These are phyloP conservation scores for Penicillium capsulatum DNA, from an alignment of 2,329 filamentous ascomycete species.

Conservation along the genomic window DNA sequence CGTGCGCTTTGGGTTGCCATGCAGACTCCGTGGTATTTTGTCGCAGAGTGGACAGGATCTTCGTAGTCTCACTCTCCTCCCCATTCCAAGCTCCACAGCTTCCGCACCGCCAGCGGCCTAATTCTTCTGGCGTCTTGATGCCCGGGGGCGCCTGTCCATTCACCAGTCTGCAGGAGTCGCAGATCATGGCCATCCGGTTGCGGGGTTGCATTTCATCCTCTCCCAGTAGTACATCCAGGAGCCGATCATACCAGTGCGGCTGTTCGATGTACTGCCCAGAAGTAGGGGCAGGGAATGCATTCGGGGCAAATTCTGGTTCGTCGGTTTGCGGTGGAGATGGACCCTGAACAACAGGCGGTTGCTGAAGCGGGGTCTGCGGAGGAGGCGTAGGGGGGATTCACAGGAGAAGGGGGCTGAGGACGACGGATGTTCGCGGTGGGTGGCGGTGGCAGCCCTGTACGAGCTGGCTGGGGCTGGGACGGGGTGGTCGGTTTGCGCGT, in stretches of 20 bases:
- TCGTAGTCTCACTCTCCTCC: constrained; percentile 68
- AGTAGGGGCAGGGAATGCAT: constrained; percentile 41
- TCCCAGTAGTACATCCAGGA: constrained; percentile 85
- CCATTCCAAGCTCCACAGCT: constrained; percentile 81
- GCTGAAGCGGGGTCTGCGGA: constrained; percentile 14
- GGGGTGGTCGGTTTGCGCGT: constrained; percentile 22
- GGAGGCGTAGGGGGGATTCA: constrained; percentile 20
- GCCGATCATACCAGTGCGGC: constrained; percentile 86
- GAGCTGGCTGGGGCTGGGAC: constrained; percentile 34
- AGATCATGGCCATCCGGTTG: constrained; percentile 86
- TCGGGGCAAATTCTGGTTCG: constrained; percentile 46
- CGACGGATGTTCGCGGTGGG: constrained; percentile 61
- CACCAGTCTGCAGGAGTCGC: constrained; percentile 74
- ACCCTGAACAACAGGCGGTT: constrained; percentile 1
- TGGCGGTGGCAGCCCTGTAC: constrained; percentile 56
- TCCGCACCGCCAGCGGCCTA: constrained; percentile 85
- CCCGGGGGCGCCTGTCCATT: constrained; percentile 95
- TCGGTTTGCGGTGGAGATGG: constrained; percentile 24
- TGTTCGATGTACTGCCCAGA: constrained; percentile 35
- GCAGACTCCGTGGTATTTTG: constrained; percentile 6
- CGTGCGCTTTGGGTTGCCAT: constrained; percentile 19
- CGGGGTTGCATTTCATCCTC: constrained; percentile 91
- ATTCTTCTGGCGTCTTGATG: constrained; percentile 67
- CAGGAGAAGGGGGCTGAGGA: constrained; percentile 29
- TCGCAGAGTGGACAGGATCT: constrained; percentile 64